Conservation (phyloP, 2,329 filamentous ascomycete species). For the Colletotrichum lindemuthianum region DNA sequence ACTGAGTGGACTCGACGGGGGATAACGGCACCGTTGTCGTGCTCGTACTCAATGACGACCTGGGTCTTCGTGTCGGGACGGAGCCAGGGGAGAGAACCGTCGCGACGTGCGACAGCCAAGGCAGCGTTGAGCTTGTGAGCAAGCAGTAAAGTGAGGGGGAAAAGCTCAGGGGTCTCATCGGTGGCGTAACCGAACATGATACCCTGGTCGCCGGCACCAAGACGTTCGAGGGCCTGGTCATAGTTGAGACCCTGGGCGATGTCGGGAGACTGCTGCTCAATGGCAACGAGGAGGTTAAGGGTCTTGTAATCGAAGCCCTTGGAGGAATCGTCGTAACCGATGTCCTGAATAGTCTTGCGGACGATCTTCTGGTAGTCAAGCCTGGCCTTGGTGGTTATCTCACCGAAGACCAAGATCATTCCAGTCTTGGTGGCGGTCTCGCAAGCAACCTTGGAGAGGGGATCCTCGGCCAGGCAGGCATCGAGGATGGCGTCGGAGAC, state of each 20-base stretch:
- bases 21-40: slow-evolving; percentile 93
- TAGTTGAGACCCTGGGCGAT: slow-evolving; percentile 99
- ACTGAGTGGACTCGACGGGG: slow-evolving; percentile 95
- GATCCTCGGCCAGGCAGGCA: slow-evolving; percentile 93
- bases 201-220: slow-evolving; percentile 99
- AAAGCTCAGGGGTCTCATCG: slow-evolving; percentile 97
- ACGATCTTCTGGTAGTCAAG: slow-evolving; percentile 99
- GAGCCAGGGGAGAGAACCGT: slow-evolving; percentile 91
- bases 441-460: slow-evolving; percentile 98
- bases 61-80: slow-evolving; percentile 99
- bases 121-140: slow-evolving; percentile 97
- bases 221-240: slow-evolving; percentile 95
- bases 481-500: slow-evolving; percentile 98
- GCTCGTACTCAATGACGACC: slow-evolving; percentile 98
- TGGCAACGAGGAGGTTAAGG: slow-evolving; percentile 96
- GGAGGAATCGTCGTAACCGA: slow-evolving; percentile 94
- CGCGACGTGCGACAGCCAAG: slow-evolving; percentile 88
- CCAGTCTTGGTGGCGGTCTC: slow-evolving; percentile 99
- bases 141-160: slow-evolving; percentile 92
- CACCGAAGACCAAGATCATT: slow-evolving; percentile 99
- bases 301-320: slow-evolving; percentile 99
- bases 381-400: slow-evolving; percentile 96
- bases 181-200: slow-evolving; percentile 99
- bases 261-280: slow-evolving; percentile 98
- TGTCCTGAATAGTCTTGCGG: slow-evolving; percentile 94